A percentile compares a stretch with the other conserved stretches of the same genome.
These are phyloP conservation scores for Ogataea paradorogensis DNA, from an alignment of 805 yeast genomes.

Conservation along the genomic window DNA sequence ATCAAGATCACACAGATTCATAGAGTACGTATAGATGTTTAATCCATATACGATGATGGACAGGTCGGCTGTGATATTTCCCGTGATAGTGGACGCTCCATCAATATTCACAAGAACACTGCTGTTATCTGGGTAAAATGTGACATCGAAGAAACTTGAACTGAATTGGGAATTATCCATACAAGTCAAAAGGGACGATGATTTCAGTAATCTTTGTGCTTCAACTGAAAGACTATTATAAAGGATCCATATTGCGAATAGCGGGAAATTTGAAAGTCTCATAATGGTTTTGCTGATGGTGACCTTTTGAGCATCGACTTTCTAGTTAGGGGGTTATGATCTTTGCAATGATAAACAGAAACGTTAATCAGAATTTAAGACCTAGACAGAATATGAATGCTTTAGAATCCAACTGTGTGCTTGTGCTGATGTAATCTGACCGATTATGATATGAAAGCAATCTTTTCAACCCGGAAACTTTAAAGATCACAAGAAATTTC, in stretches of 20 bases:
- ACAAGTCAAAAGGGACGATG: slow-evolving; percentile 78
- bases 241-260: slow-evolving; percentile 8
- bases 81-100: slow-evolving; percentile 76
- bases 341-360: too few relatives aligned
- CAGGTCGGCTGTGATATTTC: slow-evolving; percentile 63
- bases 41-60: slow-evolving; percentile 80
- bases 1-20: slow-evolving; percentile 63
- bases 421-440: not conserved
- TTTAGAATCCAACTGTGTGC: not conserved
- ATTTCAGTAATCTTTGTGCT: slow-evolving; percentile 35
- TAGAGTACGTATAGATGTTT: slow-evolving; percentile 48
- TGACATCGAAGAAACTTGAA: slow-evolving; percentile 78
- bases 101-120: slow-evolving; percentile 65
- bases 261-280: slow-evolving; percentile 2
- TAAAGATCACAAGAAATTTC: slow-evolving; percentile 2
- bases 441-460: not conserved
- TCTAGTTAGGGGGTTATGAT: too few relatives aligned
- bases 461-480: not conserved
- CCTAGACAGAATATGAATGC: too few relatives aligned
- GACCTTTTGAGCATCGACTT: not conserved
- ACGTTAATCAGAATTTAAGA: too few relatives aligned
- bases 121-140: slow-evolving; percentile 61
- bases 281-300: slow-evolving; percentile 1
- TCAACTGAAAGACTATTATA: slow-evolving; percentile 4
- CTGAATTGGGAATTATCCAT: slow-evolving; percentile 87